Base-by-base conservation (phyloP, 2,329 filamentous ascomycete genomes). In the Fusarium austroafricanum region DNA sequence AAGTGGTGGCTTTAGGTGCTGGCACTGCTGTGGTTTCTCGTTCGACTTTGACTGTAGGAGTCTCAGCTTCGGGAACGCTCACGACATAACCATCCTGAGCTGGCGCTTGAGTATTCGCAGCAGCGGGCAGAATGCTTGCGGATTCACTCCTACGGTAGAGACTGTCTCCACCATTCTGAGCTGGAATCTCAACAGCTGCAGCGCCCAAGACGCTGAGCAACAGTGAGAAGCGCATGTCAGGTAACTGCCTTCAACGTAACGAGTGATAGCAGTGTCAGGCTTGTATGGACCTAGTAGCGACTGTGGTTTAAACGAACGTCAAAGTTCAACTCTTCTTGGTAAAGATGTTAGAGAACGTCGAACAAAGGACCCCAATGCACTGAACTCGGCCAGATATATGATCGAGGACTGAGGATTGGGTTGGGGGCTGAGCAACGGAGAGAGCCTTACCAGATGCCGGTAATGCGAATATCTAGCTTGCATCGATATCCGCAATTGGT, bases 391-490 rank as follows among this genome's bases (percentile, higher is more conserved):
- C 29, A 52, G 43, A 55, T 63, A 71, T 71, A 71, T 73, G 58
- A 70, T 53, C 55, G 55, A 71, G 21, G 50, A 54, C 35, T 39
- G 38, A 37, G 26, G 37, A 50, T 46, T 42, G 55, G 50, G 52
- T 46, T 71, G 66, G 72, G 67, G 68, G 70, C 70, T 73, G 67
- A 73, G 72, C 46, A 45, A 49, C 11, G 33, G 35, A 65, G 60
- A 60, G 53, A 61, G 67, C 69, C 72, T 65, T 68, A 71, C 61
- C 47, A 65, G 62, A 47, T 68, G 44, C 50, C 46, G 52, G 51
- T 37, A 47, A 58, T 43, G 45, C 33, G 40, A 49, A 54, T 28
- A 42, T 49, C 47, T 58, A 45, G 68, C 51, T 55, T 56, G 60
- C 65, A 57, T 42, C 43, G 18, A 63, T 45, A 52, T 50, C 57